Evolutionary conservation across 2,329 filamentous ascomycete species (phyloP).

Genomic region (Magnaporthiopsis incrustans): DNA sequence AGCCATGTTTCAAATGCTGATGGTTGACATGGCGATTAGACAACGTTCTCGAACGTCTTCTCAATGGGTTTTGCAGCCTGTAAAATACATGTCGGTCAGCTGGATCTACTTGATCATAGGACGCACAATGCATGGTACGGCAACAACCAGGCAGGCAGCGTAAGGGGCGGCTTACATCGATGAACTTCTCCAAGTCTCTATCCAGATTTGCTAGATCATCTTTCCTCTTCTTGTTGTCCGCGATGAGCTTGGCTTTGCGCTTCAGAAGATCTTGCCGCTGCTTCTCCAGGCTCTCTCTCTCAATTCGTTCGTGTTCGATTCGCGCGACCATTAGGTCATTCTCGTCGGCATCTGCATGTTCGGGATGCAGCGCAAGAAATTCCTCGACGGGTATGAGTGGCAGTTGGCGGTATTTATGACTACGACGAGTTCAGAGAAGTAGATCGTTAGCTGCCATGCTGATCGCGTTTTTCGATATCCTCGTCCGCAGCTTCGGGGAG

Average conservation of each 20-base stretch:
- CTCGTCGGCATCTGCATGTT: conserved; percentile 64
- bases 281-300: conserved; percentile 78
- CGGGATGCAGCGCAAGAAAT: conserved; percentile 69
- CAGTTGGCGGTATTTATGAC: conserved; percentile 80
- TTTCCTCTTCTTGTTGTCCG: conserved; percentile 82
- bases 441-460: not conserved
- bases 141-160: not conserved
- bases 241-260: conserved; percentile 53
- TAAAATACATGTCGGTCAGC: not conserved
- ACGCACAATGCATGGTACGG: no score
- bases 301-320: conserved; percentile 82
- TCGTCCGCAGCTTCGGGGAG: no score
- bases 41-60: conserved; percentile 72
- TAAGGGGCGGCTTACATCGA: conserved; percentile 55
- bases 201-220: conserved; percentile 89
- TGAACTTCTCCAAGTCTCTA: conserved; percentile 86
- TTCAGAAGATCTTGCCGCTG: conserved; percentile 69
- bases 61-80: conserved; percentile 84
- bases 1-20: not conserved
- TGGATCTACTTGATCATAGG: not conserved
- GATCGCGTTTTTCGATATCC: not conserved
- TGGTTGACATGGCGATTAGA: conserved; percentile 23
- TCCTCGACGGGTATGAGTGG: conserved; percentile 78
- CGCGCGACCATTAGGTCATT: conserved; percentile 81
- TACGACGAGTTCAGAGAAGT: conserved; percentile 22